Conservation (phyloP, 1,139 yeast species). For the Diutina rugosa region DNA sequence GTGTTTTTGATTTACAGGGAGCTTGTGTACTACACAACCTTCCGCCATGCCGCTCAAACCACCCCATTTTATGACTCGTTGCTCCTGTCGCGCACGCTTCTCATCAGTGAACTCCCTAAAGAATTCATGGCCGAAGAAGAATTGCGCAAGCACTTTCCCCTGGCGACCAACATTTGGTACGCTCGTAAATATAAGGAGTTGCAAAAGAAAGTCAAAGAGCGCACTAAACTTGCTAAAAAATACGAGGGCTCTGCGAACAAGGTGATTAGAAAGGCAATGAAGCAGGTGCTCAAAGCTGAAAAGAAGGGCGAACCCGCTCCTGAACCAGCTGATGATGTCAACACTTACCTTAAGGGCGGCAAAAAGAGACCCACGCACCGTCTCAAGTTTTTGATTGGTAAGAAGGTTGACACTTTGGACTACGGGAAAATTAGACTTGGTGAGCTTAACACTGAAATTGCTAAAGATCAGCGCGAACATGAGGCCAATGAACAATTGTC, state of each 20-base stretch:
- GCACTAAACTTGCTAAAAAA: slow-evolving; percentile 38
- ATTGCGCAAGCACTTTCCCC: slow-evolving; percentile 45
- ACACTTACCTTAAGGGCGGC: slow-evolving; percentile 37
- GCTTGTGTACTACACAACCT: slow-evolving; percentile 49
- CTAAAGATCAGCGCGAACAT: slow-evolving; percentile 33
- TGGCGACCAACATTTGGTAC: slow-evolving; percentile 47
- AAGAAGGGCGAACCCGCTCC: slow-evolving; percentile 42
- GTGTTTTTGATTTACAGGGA: slow-evolving; percentile 59
- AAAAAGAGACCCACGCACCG: slow-evolving; percentile 62
- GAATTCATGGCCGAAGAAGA: slow-evolving; percentile 35
- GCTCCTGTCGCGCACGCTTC: slow-evolving; percentile 52
- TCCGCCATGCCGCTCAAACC: slow-evolving; percentile 56
- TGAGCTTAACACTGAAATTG: slow-evolving; percentile 41
- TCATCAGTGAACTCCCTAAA: slow-evolving; percentile 50
- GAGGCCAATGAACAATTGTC: slow-evolving; percentile 19
- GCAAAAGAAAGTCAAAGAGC: slow-evolving; percentile 38
- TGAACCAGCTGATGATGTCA: slow-evolving; percentile 47
- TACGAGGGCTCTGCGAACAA: slow-evolving; percentile 49
- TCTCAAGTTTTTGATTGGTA: slow-evolving; percentile 28
- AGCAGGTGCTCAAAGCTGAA: slow-evolving; percentile 38
- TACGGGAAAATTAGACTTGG: slow-evolving; percentile 45
- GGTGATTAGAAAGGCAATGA: slow-evolving; percentile 43
- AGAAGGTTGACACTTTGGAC: slow-evolving; percentile 50
- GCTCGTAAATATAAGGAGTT: slow-evolving; percentile 48
- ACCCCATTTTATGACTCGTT: slow-evolving; percentile 61